Evolutionary conservation across 2,329 filamentous ascomycete genomes (phyloP).

Genomic region (Orbilia brochopaga): DNA sequence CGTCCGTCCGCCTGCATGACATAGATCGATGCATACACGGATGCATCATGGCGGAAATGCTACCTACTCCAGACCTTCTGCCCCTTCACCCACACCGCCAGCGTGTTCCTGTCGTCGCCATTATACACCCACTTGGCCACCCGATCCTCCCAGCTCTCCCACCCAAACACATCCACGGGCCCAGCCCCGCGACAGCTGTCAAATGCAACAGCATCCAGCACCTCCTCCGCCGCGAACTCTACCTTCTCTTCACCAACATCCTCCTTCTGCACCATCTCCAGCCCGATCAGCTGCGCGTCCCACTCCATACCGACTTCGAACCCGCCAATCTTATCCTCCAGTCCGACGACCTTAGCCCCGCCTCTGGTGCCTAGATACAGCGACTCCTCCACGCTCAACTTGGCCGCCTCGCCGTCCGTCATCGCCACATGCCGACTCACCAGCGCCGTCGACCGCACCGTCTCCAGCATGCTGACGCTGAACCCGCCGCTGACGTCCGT

Average conservation of each 20-base stretch:
- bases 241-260: slow-evolving; percentile 48
- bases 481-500: slow-evolving; percentile 93
- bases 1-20: too few relatives aligned
- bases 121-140: slow-evolving; percentile 94
- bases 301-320: slow-evolving; percentile 88
- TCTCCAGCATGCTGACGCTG: slow-evolving; percentile 78
- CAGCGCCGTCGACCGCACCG: slow-evolving; percentile 79
- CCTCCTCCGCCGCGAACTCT: slow-evolving; percentile 56
- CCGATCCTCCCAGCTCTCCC: slow-evolving; percentile 84
- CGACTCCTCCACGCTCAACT: slow-evolving; percentile 82
- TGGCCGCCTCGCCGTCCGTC: slow-evolving; percentile 63
- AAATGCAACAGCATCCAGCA: slow-evolving; percentile 56
- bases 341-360: slow-evolving; percentile 79
- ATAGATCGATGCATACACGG: too few relatives aligned
- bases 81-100: slow-evolving; percentile 86
- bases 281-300: slow-evolving; percentile 82
- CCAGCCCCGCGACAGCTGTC: slow-evolving; percentile 60
- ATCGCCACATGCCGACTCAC: slow-evolving; percentile 76
- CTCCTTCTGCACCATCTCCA: slow-evolving; percentile 62
- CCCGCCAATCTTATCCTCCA: slow-evolving; percentile 73
- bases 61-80: slow-evolving; percentile 65
- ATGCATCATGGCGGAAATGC: too few relatives aligned
- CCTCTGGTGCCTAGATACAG: slow-evolving; percentile 87
- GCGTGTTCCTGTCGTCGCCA: slow-evolving; percentile 90
- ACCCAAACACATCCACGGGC: slow-evolving; percentile 86